phyloP scores from a whole-genome alignment of 495 filamentous ascomycete species.

The Daldinia decipiens region DNA sequence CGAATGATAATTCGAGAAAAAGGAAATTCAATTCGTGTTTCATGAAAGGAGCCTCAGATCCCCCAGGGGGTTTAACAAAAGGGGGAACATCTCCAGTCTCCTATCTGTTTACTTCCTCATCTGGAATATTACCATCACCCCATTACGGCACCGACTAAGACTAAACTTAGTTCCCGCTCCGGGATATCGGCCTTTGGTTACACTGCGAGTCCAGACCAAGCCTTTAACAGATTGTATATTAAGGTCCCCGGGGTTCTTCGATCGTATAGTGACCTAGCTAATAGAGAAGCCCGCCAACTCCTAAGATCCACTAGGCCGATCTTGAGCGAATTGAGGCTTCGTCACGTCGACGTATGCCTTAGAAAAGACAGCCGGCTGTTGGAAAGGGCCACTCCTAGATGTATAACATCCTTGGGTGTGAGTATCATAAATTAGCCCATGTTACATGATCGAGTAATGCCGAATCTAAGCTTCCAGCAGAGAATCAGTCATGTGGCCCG shows the following conservation, averaged over 20 bases:
- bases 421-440: slow-evolving; percentile 15
- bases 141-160: slow-evolving; percentile 30
- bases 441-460: slow-evolving; percentile 32
- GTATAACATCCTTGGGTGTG: slow-evolving; percentile 2
- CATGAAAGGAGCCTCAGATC: slow-evolving; percentile 21
- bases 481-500: slow-evolving; percentile 38
- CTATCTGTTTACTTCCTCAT: slow-evolving; percentile 26
- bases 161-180: slow-evolving; percentile 44
- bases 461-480: slow-evolving; percentile 36
- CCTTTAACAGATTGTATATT: slow-evolving; percentile 3
- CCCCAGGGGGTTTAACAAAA: slow-evolving; percentile 21
- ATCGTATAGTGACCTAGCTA: slow-evolving; percentile 15
- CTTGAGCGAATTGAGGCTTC: slow-evolving; percentile 25
- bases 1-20: slow-evolving; percentile 44
- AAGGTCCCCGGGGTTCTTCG: neutral
- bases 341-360: slow-evolving; percentile 33
- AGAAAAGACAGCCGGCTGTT: slow-evolving; percentile 14
- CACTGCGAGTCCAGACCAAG: slow-evolving; percentile 26
- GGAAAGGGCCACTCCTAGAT: slow-evolving; percentile 19
- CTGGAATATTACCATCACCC: slow-evolving; percentile 27
- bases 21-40: slow-evolving; percentile 22
- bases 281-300: slow-evolving; percentile 10
- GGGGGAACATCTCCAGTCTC: slow-evolving; percentile 26
- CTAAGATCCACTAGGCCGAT: slow-evolving; percentile 28
- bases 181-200: slow-evolving; percentile 28